Evolutionary conservation across 768 basidiomycete genomes (phyloP).

Genomic region (Thelephora ganbajun): DNA sequence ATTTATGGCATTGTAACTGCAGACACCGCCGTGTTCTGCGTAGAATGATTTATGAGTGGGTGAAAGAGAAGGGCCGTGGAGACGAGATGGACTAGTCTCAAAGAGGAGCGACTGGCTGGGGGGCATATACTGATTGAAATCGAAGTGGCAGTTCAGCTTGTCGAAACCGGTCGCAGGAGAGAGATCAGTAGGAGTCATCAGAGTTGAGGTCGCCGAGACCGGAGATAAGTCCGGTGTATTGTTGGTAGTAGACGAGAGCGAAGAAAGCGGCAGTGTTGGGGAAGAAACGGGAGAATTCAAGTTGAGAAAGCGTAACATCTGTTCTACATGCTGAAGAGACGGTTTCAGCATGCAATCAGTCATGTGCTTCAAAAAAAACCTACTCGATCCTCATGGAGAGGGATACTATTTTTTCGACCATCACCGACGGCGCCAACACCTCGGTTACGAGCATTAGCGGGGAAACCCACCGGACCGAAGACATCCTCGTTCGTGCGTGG

Average conservation of each 20-base stretch:
- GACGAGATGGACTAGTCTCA: constrained; percentile 23
- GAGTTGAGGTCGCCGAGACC: constrained; percentile 53
- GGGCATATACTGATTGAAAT: constrained; percentile 20
- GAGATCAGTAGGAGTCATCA: constrained; percentile 62
- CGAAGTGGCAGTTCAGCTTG: constrained; percentile 40
- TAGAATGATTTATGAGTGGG: constrained; percentile 3
- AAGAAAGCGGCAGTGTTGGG: constrained; percentile 26
- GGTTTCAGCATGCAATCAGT: constrained; percentile 10
- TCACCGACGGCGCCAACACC: constrained; percentile 68
- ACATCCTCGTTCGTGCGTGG: constrained; percentile 38
- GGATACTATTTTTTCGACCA: constrained; percentile 50
- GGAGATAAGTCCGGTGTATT: constrained; percentile 58
- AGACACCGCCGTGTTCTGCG: not conserved
- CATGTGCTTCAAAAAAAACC: constrained; percentile 11
- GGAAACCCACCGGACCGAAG: constrained; percentile 40
- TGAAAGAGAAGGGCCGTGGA: constrained; percentile 8
- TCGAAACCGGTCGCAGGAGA: constrained; percentile 55
- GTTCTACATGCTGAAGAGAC: constrained; percentile 54
- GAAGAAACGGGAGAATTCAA: constrained; percentile 60
- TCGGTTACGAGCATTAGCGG: constrained; percentile 25
- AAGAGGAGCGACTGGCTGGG: constrained; percentile 26
- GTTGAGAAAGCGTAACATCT: constrained; percentile 66
- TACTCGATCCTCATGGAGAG: constrained; percentile 44
- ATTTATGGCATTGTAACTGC: not conserved
- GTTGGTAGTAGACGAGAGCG: constrained; percentile 27